Evolutionary conservation across 192 early-diverging fungal species (phyloP).

Genomic region (Coemansia furcata): DNA sequence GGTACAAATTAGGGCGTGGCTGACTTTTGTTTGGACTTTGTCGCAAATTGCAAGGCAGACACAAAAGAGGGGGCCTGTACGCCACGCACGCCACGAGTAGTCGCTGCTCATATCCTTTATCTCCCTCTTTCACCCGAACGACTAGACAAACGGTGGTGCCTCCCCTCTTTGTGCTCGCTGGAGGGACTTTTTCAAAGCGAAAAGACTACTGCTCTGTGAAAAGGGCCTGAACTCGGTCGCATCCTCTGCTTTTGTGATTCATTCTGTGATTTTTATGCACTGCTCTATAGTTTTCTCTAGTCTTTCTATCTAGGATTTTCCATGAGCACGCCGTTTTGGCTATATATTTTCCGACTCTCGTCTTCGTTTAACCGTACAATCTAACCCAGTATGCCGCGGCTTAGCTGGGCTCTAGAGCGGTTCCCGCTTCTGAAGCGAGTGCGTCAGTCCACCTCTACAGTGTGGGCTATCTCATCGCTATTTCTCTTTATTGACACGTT

Average conservation of each 20-base stretch:
- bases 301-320: neutral
- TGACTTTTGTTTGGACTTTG: neutral
- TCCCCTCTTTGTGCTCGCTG: neutral
- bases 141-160: neutral
- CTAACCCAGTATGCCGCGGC: neutral
- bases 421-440: neutral
- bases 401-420: neutral
- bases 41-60: neutral
- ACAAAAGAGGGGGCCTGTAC: neutral
- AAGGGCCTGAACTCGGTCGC: neutral
- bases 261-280: neutral
- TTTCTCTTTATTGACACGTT: conserved; percentile 41
- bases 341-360: neutral
- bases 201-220: neutral
- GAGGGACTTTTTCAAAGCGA: neutral
- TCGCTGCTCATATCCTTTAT: neutral
- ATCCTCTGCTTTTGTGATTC: neutral
- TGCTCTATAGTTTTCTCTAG: neutral
- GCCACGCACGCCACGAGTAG: conserved; percentile 7
- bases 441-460: conserved; percentile 17
- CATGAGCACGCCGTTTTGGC: neutral
- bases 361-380: neutral
- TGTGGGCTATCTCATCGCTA: conserved; percentile 33
- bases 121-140: neutral
- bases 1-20: neutral